phyloP scores from a whole-genome alignment of 1,139 yeast species.

The Waltiozyma sp. region DNA sequence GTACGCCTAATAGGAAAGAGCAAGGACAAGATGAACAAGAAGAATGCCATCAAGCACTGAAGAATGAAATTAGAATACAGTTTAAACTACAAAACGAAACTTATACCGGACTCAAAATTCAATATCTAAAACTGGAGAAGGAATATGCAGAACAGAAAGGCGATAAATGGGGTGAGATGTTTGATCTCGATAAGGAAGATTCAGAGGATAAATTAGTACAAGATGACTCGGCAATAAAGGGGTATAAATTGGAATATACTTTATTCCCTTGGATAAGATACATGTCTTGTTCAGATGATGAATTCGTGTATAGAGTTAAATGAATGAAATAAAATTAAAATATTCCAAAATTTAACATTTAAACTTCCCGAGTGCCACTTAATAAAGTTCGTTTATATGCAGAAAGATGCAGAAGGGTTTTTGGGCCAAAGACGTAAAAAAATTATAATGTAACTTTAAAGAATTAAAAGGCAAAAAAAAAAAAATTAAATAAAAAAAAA shows the following conservation, averaged over 20 bases:
- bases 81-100: constrained; percentile 62
- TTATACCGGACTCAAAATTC: constrained; percentile 62
- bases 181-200: neutral
- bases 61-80: constrained; percentile 33
- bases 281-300: constrained; percentile 46
- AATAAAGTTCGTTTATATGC: too few relatives aligned
- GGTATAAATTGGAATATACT: constrained; percentile 43
- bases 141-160: neutral
- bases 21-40: too few relatives aligned
- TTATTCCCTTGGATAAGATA: constrained; percentile 80
- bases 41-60: neutral
- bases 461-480: too few relatives aligned
- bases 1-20: too few relatives aligned
- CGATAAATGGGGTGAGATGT: neutral
- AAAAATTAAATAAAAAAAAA: too few relatives aligned
- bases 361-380: too few relatives aligned
- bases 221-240: neutral
- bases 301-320: constrained; percentile 21
- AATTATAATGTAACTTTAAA: too few relatives aligned
- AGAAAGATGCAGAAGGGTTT: too few relatives aligned
- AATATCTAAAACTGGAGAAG: constrained; percentile 49
- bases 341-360: too few relatives aligned
- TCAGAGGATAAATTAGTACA: neutral
- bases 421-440: too few relatives aligned
- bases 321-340: neutral